Base-by-base conservation (phyloP, 2,329 filamentous ascomycete species). In the Paramyrothecium roridum region DNA sequence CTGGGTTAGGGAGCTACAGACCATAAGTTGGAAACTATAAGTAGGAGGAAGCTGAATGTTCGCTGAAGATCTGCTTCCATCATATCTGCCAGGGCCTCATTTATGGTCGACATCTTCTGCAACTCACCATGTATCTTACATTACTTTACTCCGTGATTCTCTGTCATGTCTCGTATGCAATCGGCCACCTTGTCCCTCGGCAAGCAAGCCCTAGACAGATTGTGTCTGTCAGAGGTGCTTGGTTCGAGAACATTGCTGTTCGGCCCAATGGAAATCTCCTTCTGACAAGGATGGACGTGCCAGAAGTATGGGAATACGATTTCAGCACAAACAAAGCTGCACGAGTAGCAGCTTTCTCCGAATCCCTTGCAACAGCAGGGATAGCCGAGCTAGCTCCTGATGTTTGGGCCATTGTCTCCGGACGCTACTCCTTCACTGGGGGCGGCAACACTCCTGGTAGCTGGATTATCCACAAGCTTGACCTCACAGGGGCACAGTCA, bases 161-260 rank as follows among this genome's bases (percentile, higher is more conserved):
- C 4, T 43, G 7, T 43, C 37, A 8, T 4, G 37, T 19, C 16
- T 43, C 37, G 4, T 7, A 4, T 43, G 37, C 12, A 6, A 4
- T 43, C 7, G 37, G 37, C 16, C 4, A 13, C 6, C 37, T 43
- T 43, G 37, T 43, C 37, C 12, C 37, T 43, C 37, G 37, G 4
- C 37, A 43, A 13, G 37, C 37, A 16, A 43, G 13, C 12, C 37
- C 37, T 4, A 43, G 37, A 19, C 37, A 43, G 37, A 19, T 43
- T 43, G 37, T 43, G 37, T 43, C 37, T 43, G 37, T 43, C 6
- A 8, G 20, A 55, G 54, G 52, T 2, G 52, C 53, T 2, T 59
- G 57, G 57, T 48, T 59, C 30, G 57, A 59, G 26, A 59, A 55
- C 51, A 56, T 59, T 10, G 57, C 52, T 45, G 57, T 59, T 6